These are phyloP conservation scores for Tagetes patula DNA, from an alignment of 129 eudicot genomes.

Conservation along the genomic window DNA sequence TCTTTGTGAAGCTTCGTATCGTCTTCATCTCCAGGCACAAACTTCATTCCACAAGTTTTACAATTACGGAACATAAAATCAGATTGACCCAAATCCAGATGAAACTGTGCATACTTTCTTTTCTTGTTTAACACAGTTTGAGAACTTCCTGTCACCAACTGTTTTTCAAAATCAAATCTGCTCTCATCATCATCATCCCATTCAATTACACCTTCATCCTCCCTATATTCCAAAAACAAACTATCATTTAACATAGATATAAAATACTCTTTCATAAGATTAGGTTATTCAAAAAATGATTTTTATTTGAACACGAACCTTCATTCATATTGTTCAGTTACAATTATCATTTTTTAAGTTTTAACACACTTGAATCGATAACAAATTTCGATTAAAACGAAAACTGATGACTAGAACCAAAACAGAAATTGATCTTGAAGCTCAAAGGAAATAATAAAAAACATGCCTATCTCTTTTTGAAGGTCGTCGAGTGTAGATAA, in stretches of 20 bases:
- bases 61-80: slow-evolving; percentile 75
- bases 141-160: slow-evolving; percentile 1
- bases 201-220: slow-evolving; percentile 17
- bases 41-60: slow-evolving; percentile 65
- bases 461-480: slow-evolving; percentile 14
- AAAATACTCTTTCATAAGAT: no score
- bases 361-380: no score
- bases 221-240: slow-evolving; percentile 19
- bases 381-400: no score
- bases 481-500: slow-evolving; percentile 46
- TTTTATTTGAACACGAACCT: no score
- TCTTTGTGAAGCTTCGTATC: slow-evolving; percentile 70
- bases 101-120: slow-evolving; percentile 74
- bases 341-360: no score
- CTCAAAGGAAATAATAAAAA: neutral
- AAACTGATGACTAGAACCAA: no score
- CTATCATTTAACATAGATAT: no score
- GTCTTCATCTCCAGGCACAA: slow-evolving; percentile 74
- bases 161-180: slow-evolving; percentile 13
- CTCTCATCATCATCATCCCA: slow-evolving; percentile 19
- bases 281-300: no score
- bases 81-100: slow-evolving; percentile 84
- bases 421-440: no score
- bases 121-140: slow-evolving; percentile 58
- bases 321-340: no score